Conservation (phyloP, 305 asterid species). For the Ilex paraguariensis region DNA sequence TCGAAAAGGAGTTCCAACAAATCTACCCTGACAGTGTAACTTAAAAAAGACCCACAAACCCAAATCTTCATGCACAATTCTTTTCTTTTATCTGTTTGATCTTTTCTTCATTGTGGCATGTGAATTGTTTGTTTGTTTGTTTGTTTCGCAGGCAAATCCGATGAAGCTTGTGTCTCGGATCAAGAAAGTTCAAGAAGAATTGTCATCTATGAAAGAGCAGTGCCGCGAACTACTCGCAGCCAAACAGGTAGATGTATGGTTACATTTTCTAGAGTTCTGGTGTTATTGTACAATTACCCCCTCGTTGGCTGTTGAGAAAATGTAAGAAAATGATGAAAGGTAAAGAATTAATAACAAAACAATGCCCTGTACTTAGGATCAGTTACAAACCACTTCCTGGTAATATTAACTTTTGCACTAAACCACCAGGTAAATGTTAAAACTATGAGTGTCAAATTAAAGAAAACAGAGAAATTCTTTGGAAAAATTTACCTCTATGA, state of each 20-base stretch:
- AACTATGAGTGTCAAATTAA: too few species aligned
- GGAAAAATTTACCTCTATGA: too few species aligned
- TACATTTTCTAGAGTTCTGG: too few species aligned
- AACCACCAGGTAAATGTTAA: too few species aligned
- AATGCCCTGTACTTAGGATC: too few species aligned
- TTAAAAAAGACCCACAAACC: not conserved
- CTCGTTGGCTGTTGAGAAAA: too few species aligned
- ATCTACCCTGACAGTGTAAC: conserved; percentile 62
- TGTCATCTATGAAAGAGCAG: conserved; percentile 67
- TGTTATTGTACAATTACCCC: too few species aligned
- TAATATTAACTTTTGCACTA: too few species aligned
- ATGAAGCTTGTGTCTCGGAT: conserved; percentile 82
- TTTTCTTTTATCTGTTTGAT: not conserved
- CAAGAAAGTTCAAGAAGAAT: conserved; percentile 77
- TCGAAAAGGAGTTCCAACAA: conserved; percentile 70
- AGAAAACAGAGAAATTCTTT: too few species aligned
- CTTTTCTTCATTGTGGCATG: conserved; percentile 3
- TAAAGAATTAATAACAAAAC: too few species aligned
- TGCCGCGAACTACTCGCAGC: conserved; percentile 90
- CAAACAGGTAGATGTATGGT: conserved; percentile 52
- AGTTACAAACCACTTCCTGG: too few species aligned
- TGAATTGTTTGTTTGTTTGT: not conserved
- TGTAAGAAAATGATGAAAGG: too few species aligned
- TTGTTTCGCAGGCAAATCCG: conserved; percentile 61
- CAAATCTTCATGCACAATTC: not conserved